Evolutionary conservation across 2,329 filamentous ascomycete species (phyloP).

Genomic region (Aspergillus neoniger): DNA sequence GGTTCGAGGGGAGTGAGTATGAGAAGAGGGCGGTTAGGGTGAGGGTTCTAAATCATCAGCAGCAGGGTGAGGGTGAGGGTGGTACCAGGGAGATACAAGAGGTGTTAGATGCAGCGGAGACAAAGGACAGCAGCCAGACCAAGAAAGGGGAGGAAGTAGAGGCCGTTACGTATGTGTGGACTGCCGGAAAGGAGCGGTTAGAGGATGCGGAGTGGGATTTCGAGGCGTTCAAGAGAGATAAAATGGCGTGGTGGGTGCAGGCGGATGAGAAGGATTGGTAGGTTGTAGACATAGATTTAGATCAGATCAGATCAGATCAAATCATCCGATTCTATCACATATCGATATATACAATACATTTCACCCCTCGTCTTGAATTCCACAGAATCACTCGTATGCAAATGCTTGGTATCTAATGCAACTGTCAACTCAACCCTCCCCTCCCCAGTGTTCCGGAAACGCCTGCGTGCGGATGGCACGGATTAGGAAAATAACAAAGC

Average conservation of each 20-base stretch:
- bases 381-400: slow-evolving; percentile 11
- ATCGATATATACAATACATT: neutral
- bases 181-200: slow-evolving; percentile 50
- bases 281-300: neutral
- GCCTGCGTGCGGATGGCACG: neutral
- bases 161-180: slow-evolving; percentile 68
- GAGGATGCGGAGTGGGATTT: slow-evolving; percentile 86
- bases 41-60: slow-evolving; percentile 37
- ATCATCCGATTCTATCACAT: neutral
- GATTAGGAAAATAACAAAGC: slow-evolving; percentile 1
- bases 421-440: neutral
- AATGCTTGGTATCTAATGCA: slow-evolving; percentile 28
- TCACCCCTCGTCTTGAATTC: neutral
- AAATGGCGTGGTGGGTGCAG: slow-evolving; percentile 63
- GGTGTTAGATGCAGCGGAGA: slow-evolving; percentile 41
- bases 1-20: slow-evolving; percentile 81
- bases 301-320: neutral
- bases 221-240: slow-evolving; percentile 76
- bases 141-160: slow-evolving; percentile 55
- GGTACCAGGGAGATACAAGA: neutral
- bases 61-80: slow-evolving; percentile 21
- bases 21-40: slow-evolving; percentile 54
- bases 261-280: slow-evolving; percentile 47
- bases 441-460: neutral
- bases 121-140: slow-evolving; percentile 31